These are phyloP conservation scores for Boletus tomentosulus DNA, from an alignment of 768 basidiomycete genomes.

Conservation along the genomic window DNA sequence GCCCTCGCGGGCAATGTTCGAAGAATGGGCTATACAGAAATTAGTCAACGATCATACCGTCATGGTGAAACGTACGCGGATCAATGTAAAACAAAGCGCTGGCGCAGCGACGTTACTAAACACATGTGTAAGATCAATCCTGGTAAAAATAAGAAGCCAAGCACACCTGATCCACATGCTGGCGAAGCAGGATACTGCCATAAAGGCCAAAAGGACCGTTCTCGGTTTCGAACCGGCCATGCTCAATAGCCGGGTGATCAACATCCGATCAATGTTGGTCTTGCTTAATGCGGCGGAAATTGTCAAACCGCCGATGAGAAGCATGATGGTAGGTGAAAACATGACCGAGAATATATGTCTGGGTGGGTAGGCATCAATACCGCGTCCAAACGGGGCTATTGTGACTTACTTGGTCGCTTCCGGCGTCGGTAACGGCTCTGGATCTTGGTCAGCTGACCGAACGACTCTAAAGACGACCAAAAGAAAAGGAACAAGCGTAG, in stretches of 20 bases:
- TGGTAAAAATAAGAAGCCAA: neutral
- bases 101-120: constrained; percentile 93
- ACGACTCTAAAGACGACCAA: constrained; percentile 84
- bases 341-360: constrained; percentile 92
- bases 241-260: constrained; percentile 87
- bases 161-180: constrained; percentile 97
- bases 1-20: constrained; percentile 86
- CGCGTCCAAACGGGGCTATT: neutral
- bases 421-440: constrained; percentile 47
- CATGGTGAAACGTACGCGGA: constrained; percentile 57
- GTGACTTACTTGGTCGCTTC: constrained; percentile 78
- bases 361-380: constrained; percentile 1
- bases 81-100: constrained; percentile 93
- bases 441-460: constrained; percentile 44
- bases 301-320: constrained; percentile 96
- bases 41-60: neutral
- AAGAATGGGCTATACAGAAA: constrained; percentile 71
- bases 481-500: constrained; percentile 81
- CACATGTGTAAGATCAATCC: constrained; percentile 4
- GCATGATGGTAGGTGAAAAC: constrained; percentile 98
- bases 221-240: constrained; percentile 86
- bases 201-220: constrained; percentile 86
- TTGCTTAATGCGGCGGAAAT: constrained; percentile 95
- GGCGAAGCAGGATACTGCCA: constrained; percentile 95
- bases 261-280: constrained; percentile 87